Evolutionary conservation across 768 basidiomycete species (phyloP), one percentile per base, ranked within the genome.

Genomic region (Boletus tomentosulus): DNA sequence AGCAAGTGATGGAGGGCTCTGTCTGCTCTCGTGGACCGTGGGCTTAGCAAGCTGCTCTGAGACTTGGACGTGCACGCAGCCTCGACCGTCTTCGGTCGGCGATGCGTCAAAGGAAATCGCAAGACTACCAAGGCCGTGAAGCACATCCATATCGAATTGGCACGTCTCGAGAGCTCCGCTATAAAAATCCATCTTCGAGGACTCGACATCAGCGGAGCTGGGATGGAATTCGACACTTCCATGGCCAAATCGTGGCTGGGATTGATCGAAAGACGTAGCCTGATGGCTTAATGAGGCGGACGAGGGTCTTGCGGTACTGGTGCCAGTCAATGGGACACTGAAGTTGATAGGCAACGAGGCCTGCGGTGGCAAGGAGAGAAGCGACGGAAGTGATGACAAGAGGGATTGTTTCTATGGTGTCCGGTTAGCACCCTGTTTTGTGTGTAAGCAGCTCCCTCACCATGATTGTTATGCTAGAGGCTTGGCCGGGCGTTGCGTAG

Each of bases 41-140:
- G 46, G 13, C 27, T 55, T 56, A 27, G 44, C 0, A 22, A 69
- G 75, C 15, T 73, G 65, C 27, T 82, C 74, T 7, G 81, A 74
- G 42, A 84, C 80, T 61, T 88, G 84, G 58, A 89, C 87, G 58
- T 83, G 78, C 39, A 89, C 86, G 49, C 83, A 84, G 60, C 88
- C 85, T 71, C 82, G 86, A 54, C 87, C 85, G 63, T 86, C 80
- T 58, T 85, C 79, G 46, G 77, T 75, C 31, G 83, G 74, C 39
- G 75, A 77, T 44, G 85, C 72, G 59, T 90, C 88, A 61, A 91
- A 87, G 39, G 86, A 86, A 65, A 91, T 84, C 59, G 86, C 81
- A 50, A 90, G 72, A 41, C 78, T 81, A 51, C 78, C 78, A 41
- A 86, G 75, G 39, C 73, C 76, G 27, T 35, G 59, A 38, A 76